Percentiles rank a stretch among this genome's conserved stretches.
Conservation (phyloP, 164 flowering plant species). For the Magnolia changhungtana region DNA sequence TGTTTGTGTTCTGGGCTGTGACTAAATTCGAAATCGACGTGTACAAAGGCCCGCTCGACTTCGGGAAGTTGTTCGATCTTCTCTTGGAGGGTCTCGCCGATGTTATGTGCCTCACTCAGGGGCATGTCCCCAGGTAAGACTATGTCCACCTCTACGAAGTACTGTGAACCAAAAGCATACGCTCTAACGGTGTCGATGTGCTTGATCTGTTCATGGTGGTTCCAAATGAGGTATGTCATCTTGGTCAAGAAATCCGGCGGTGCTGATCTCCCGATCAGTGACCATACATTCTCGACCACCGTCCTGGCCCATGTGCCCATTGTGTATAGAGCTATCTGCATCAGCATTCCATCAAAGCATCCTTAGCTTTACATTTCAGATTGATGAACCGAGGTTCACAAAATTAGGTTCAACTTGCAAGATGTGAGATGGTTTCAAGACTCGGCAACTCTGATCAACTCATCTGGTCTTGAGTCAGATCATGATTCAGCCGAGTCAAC, state of each 20-base stretch:
- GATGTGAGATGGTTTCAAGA: too few species aligned
- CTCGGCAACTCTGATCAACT: too few species aligned
- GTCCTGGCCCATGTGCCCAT: slow-evolving; percentile 74
- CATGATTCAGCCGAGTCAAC: too few species aligned
- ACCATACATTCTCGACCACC: slow-evolving; percentile 65
- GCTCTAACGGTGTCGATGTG: slow-evolving; percentile 92
- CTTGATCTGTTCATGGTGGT: slow-evolving; percentile 68
- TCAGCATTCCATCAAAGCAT: not conserved
- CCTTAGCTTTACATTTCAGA: not conserved
- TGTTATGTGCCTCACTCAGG: slow-evolving; percentile 62
- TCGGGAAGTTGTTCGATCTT: slow-evolving; percentile 75
- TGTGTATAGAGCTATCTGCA: slow-evolving; percentile 83
- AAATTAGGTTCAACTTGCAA: too few species aligned
- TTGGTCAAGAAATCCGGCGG: slow-evolving; percentile 73
- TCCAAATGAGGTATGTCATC: slow-evolving; percentile 78
- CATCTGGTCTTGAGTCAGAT: too few species aligned
- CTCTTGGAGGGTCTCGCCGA: slow-evolving; percentile 80
- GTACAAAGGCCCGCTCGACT: slow-evolving; percentile 85
- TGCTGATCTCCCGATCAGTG: slow-evolving; percentile 72
- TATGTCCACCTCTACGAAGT: slow-evolving; percentile 89
- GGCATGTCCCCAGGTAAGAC: slow-evolving; percentile 72
- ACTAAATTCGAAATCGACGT: slow-evolving; percentile 71
- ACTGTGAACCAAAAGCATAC: slow-evolving; percentile 69
- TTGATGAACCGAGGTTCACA: too few species aligned
- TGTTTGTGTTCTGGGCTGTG: slow-evolving; percentile 73